These are phyloP conservation scores for Linanthus parryae DNA, from an alignment of 148 eudicot genomes.

Conservation along the genomic window DNA sequence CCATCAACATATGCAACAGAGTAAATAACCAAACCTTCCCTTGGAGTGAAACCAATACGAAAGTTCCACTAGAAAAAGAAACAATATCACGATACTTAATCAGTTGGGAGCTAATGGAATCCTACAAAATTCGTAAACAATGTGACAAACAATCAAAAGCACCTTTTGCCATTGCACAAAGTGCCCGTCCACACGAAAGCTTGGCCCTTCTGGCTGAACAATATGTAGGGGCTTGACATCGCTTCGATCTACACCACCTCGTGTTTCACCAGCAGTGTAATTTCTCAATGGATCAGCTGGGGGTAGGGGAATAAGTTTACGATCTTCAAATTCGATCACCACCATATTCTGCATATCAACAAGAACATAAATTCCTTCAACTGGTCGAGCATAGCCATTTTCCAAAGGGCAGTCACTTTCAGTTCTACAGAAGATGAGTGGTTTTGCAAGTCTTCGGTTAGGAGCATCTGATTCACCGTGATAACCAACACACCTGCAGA, in stretches of 20 bases:
- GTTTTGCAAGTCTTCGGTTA: constrained; percentile 80
- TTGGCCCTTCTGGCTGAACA: constrained; percentile 91
- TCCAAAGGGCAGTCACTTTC: constrained; percentile 97
- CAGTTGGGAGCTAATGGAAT: no score
- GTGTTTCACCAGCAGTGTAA: constrained; percentile 81
- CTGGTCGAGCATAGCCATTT: constrained; percentile 98
- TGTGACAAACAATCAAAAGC: constrained; percentile 2
- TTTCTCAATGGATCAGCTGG: constrained; percentile 95
- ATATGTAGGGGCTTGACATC: constrained; percentile 84
- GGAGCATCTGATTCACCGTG: constrained; percentile 83
- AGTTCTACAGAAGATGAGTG: constrained; percentile 82
- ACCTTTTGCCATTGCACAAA: constrained; percentile 98
- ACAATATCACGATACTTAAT: no score
- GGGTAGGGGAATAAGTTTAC: constrained; percentile 82
- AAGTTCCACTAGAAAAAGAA: no score
- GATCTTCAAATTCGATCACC: constrained; percentile 88
- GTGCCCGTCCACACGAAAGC: constrained; percentile 81
- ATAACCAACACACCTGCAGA: constrained; percentile 86
- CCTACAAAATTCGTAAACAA: no score
- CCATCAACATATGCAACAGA: no score
- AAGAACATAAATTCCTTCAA: constrained; percentile 86
- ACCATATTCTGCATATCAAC: constrained; percentile 96
- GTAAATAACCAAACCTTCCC: no score
- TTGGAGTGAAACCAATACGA: no score
- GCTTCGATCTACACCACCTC: constrained; percentile 95